These are phyloP conservation scores for Cinchona pubescens DNA, from an alignment of 257 asterid species.

Conservation along the genomic window DNA sequence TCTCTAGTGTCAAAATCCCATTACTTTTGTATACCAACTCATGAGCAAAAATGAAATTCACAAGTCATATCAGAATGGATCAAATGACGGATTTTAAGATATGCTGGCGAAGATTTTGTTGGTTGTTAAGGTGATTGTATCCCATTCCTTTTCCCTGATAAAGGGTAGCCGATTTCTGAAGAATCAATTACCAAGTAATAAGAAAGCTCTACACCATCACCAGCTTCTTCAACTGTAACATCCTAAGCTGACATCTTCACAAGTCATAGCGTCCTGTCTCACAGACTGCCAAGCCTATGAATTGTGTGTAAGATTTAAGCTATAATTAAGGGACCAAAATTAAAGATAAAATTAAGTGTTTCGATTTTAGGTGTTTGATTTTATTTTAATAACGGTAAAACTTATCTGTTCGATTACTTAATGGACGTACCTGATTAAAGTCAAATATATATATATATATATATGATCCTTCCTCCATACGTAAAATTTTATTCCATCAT, in stretches of 20 bases:
- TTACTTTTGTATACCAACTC: neutral
- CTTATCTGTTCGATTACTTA: too few species aligned
- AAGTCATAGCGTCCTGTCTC: conserved; percentile 50
- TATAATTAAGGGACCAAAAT: too few species aligned
- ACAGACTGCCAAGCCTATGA: too few species aligned
- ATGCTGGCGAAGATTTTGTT: conserved; percentile 35
- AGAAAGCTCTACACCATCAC: conserved; percentile 38
- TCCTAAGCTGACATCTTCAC: conserved; percentile 65
- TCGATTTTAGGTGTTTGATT: too few species aligned
- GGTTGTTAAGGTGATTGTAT: conserved; percentile 31
- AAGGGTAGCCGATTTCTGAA: conserved; percentile 51
- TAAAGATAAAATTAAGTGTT: too few species aligned
- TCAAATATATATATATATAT: too few species aligned
- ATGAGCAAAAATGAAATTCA: neutral
- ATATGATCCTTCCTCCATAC: too few species aligned
- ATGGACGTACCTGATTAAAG: too few species aligned
- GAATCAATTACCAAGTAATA: conserved; percentile 53
- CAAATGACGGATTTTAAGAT: conserved; percentile 51
- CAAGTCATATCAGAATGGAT: conserved; percentile 31
- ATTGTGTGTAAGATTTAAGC: too few species aligned
- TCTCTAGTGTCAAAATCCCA: neutral
- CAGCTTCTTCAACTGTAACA: conserved; percentile 49
- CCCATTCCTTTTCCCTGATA: conserved; percentile 39
- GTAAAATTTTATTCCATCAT: too few species aligned
- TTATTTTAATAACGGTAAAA: too few species aligned